Conservation (phyloP, 2,329 filamentous ascomycete species). For the Mycocentrospora acerina region DNA sequence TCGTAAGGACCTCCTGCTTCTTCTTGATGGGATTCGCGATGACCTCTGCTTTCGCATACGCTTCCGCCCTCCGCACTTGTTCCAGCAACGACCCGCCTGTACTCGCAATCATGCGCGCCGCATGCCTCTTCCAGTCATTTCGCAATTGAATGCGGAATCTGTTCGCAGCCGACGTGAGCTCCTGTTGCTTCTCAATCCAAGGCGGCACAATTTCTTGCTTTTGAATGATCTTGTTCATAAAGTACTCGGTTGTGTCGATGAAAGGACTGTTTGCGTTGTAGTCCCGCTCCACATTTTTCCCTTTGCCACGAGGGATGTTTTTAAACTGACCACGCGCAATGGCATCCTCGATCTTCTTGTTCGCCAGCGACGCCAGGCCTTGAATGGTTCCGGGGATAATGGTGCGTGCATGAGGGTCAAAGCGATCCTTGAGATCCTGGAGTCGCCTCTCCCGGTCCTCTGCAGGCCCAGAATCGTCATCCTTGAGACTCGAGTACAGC, state of each 20-base stretch:
- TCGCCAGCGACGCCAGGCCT: constrained; percentile 80
- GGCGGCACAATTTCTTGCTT: constrained; percentile 92
- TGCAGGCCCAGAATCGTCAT: constrained; percentile 61
- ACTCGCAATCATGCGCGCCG: constrained; percentile 74
- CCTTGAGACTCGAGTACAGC: constrained; percentile 55
- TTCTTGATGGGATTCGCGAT: constrained; percentile 59
- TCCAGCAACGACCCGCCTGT: constrained; percentile 72
- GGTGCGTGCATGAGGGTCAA: constrained; percentile 68
- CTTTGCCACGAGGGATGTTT: constrained; percentile 69
- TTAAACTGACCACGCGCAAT: constrained; percentile 89
- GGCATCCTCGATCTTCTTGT: constrained; percentile 90
- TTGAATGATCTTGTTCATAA: constrained; percentile 98
- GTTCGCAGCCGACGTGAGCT: constrained; percentile 68
- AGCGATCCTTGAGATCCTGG: constrained; percentile 77
- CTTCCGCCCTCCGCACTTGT: constrained; percentile 70
- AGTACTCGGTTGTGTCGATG: constrained; percentile 93
- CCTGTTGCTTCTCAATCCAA: constrained; percentile 99
- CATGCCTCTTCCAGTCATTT: constrained; percentile 82
- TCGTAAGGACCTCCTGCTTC: constrained; percentile 48
- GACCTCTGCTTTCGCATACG: constrained; percentile 74
- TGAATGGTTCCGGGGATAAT: constrained; percentile 77
- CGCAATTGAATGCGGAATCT: constrained; percentile 74
- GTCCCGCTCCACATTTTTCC: constrained; percentile 79
- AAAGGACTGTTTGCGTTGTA: constrained; percentile 82
- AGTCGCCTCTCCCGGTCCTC: constrained; percentile 69